phyloP scores from a whole-genome alignment of 768 basidiomycete genomes.

The Tubosaeta brunneosetosa region DNA sequence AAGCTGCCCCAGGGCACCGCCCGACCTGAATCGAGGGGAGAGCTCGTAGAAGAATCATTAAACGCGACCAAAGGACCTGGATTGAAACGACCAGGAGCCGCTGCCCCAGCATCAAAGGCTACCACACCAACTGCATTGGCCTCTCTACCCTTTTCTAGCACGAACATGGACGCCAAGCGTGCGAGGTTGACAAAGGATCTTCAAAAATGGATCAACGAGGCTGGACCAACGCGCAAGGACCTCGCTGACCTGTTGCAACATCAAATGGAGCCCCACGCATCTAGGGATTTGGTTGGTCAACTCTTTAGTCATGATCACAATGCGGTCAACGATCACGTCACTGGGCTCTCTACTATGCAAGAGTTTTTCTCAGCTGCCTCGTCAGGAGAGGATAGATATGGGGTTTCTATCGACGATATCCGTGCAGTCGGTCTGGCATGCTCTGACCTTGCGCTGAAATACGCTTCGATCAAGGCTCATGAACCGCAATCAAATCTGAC shows the following conservation, averaged over 20 bases:
- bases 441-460: constrained; percentile 89
- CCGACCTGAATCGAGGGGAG: constrained; percentile 43
- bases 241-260: constrained; percentile 78
- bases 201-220: constrained; percentile 81
- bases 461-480: constrained; percentile 83
- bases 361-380: constrained; percentile 68
- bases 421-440: constrained; percentile 74
- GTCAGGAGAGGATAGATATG: constrained; percentile 51
- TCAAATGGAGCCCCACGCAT: constrained; percentile 87
- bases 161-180: constrained; percentile 48
- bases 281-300: constrained; percentile 66
- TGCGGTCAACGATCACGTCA: constrained; percentile 86
- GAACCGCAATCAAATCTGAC: constrained; percentile 88
- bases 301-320: constrained; percentile 96
- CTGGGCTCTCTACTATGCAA: constrained; percentile 66
- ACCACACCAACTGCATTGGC: constrained; percentile 31
- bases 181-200: constrained; percentile 68
- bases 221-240: constrained; percentile 79
- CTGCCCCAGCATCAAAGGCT: constrained; percentile 28
- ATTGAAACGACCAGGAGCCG: constrained; percentile 42
- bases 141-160: constrained; percentile 32
- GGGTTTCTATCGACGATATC: constrained; percentile 41
- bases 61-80: constrained; percentile 33
- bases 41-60: constrained; percentile 32
- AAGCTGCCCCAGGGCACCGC: constrained; percentile 61